A percentile compares a stretch with the other conserved stretches of the same genome.
phyloP scores from a whole-genome alignment of 352 stramenopile genomes.

The Globisporangium spinosum region DNA sequence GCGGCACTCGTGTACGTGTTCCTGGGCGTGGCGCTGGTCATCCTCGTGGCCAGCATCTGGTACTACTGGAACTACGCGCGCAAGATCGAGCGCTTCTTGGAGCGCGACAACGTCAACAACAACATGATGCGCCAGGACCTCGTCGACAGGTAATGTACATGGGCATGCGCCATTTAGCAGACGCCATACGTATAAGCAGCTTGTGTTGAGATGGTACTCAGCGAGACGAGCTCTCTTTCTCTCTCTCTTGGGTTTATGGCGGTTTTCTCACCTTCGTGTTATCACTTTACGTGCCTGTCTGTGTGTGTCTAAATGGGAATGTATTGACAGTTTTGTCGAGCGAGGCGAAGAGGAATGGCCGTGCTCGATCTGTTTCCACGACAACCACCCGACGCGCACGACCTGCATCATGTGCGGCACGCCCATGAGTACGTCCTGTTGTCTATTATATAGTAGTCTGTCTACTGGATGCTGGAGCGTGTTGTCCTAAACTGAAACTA shows the following conservation, averaged over 20 bases:
- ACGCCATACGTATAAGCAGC: not conserved
- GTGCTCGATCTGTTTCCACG: constrained; percentile 87
- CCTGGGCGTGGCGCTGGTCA: constrained; percentile 59
- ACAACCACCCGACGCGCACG: constrained; percentile 82
- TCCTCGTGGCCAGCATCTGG: constrained; percentile 71
- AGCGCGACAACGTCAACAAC: constrained; percentile 83
- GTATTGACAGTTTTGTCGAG: constrained; percentile 49
- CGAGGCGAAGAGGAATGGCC: constrained; percentile 80
- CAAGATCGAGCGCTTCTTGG: constrained; percentile 84
- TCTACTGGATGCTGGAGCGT: not conserved
- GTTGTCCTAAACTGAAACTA: not conserved
- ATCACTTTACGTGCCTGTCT: not conserved
- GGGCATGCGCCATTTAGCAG: not conserved
- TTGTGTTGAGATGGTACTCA: not conserved
- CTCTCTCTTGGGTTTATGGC: too few species aligned
- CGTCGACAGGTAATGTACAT: constrained; percentile 47
- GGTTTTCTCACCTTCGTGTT: not conserved
- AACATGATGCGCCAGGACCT: constrained; percentile 89
- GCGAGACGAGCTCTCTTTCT: not conserved
- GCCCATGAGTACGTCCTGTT: constrained; percentile 23
- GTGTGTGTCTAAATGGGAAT: not conserved
- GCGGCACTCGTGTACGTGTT: constrained; percentile 76
- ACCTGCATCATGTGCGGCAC: constrained; percentile 84
- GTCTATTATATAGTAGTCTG: not conserved
- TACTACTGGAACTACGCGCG: constrained; percentile 88